Base-by-base conservation (phyloP, 2,329 filamentous ascomycete genomes). In the Cladosporium sp. region DNA sequence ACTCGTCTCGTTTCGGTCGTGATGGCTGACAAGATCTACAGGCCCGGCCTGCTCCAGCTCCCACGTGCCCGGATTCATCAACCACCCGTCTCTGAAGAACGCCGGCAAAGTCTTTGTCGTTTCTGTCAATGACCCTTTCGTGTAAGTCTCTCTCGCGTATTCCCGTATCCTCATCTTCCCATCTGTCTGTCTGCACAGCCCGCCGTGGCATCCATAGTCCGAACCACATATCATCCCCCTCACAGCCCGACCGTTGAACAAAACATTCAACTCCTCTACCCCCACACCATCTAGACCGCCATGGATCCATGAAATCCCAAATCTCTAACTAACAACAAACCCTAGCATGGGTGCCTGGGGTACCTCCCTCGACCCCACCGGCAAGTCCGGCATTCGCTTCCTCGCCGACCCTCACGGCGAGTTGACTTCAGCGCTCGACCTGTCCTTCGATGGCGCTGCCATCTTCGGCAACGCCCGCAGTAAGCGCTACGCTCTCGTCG, bases 101-200 rank as follows among this genome's bases (percentile, higher is more conserved):
- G 88, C 87, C 25, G 91, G 90, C 42, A 78, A 86, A 62, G 87
- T 95, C 39, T 95, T 94, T 63, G 88, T 97, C 35, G 83, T 97
- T 50, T 84, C 87, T 13, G 91, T 96, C 66, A 97, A 97, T 67
- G 92, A 97, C 67, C 82, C 90, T 16, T 96, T 96, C 67, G 91
- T 95, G 87, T 48, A 48, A 48, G 45, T 40, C 18, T 33, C 32
- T n/a, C n/a, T n/a, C n/a, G n/a, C n/a, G 32, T 35, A 94, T 76
- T 40, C 30, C n/a, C 30, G 30, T 32, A 32, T 12, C 30, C 4
- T 9, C 8, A 11, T 32, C 1, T 4, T 7, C 30, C 12, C n/a
- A n/a, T n/a, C n/a, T n/a, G n/a, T n/a, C n/a, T n/a, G n/a, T n/a
- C n/a, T n/a, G n/a, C n/a, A n/a, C n/a, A n/a, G n/a, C n/a, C n/a